A percentile compares a stretch with the other conserved stretches of the same genome.
These are phyloP conservation scores for Neckera pumila DNA, from an alignment of 225 moss, liverwort and hornwort species.

Conservation along the genomic window DNA sequence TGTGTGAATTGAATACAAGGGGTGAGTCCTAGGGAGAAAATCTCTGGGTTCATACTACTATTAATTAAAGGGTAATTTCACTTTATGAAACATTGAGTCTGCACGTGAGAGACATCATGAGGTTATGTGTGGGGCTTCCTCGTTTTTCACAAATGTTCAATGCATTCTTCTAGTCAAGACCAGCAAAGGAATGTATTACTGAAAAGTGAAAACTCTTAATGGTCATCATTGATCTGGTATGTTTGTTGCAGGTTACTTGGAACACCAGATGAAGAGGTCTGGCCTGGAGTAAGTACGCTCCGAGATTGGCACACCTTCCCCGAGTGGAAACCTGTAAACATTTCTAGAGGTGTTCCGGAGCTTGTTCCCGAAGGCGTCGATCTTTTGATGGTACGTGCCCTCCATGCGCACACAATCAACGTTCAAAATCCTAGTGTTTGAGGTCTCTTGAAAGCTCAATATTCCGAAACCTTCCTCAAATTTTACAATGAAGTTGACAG, in stretches of 20 bases:
- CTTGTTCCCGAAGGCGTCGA: constrained; percentile 50
- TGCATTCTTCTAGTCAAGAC: neutral
- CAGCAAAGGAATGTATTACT: neutral
- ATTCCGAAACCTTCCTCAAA: neutral
- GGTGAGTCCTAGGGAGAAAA: neutral
- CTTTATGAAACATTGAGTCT: neutral
- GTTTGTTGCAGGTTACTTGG: constrained; percentile 47
- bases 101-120: neutral
- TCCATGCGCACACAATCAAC: neutral
- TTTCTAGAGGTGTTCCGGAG: constrained; percentile 48
- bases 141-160: neutral
- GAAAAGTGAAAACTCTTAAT: neutral
- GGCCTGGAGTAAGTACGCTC: constrained; percentile 69
- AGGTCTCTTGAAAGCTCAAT: neutral
- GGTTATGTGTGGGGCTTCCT: neutral
- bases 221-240: neutral
- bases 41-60: neutral
- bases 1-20: neutral
- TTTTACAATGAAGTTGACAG: neutral
- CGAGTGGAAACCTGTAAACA: constrained; percentile 60
- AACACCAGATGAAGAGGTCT: constrained; percentile 58
- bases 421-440: neutral
- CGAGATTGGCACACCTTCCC: constrained; percentile 81
- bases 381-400: constrained; percentile 33
- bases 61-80: neutral